Evolutionary conservation across 257 asterid species (phyloP), one percentile per base, ranked within the genome.

Genomic region (Plectranthus barbatus): DNA sequence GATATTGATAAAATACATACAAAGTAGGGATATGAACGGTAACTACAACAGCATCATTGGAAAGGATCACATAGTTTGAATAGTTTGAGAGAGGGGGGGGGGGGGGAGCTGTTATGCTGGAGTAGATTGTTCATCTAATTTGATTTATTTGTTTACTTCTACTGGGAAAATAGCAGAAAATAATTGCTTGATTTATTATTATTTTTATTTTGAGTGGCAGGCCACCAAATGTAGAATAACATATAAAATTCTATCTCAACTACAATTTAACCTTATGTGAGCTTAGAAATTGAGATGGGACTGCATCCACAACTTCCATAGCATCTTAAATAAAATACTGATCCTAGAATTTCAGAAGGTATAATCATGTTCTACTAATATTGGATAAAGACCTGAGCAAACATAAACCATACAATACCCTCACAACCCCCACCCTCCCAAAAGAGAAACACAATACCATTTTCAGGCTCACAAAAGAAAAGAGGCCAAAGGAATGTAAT

Each of bases 401-500:
- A 36, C 10, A 6, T 3, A n/a, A n/a, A 53, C 13, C 59, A 53
- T n/a, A 29, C 20, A 53, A 18, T 26, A 13, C 41, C 33, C n/a
- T 15, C 41, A 26, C 31, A 1, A 26, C 31, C 31, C 2, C 5
- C 31, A 26, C 31, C 31, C 2, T 5, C 31, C 31, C 2, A 26
- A 5, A 1, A 36, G 10, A 36, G 7, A 66, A 8, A 36, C 9
- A 37, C 15, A 17, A 24, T 54, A 61, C 3, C 64, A 53, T 13
- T 13, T 41, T 39, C 45, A 59, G 62, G 4, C 21, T 23, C n/a
- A 23, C 26, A 61, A n/a, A 46, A 58, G 48, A 26, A 69, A 36
- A 52, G 48, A 21, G 54, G 60, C 44, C 15, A 47, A 60, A 36
- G 68, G 31, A 21, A 56, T 37, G 33, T 5, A 62, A 67, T 56